These are phyloP conservation scores for Pichia exigua DNA, from an alignment of 805 yeast genomes.

Conservation along the genomic window DNA sequence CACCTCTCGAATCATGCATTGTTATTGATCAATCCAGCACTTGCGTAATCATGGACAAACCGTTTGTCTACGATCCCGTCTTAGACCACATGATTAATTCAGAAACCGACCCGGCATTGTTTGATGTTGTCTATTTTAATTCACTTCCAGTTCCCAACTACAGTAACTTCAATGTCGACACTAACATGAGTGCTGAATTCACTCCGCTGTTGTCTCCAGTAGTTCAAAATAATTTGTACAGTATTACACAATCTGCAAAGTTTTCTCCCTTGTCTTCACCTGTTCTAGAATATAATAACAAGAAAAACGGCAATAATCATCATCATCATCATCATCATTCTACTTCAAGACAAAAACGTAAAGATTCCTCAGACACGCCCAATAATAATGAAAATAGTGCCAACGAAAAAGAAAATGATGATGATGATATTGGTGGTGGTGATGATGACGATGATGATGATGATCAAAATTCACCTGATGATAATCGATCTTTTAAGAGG, in stretches of 20 bases:
- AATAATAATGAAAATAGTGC: slow-evolving; percentile 14
- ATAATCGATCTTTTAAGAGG: slow-evolving; percentile 19
- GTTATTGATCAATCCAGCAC: too few relatives aligned
- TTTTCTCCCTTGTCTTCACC: slow-evolving; percentile 59
- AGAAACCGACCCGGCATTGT: neutral
- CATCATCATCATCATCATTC: neutral
- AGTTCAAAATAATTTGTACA: slow-evolving; percentile 24
- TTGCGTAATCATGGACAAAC: neutral
- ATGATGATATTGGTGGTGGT: neutral
- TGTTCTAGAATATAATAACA: slow-evolving; percentile 35
- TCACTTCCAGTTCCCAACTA: neutral
- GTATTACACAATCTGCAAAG: slow-evolving; percentile 9
- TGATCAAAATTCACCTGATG: neutral
- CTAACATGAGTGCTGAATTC: slow-evolving; percentile 24
- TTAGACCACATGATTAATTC: neutral
- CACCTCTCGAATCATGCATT: too few relatives aligned
- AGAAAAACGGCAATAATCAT: too few relatives aligned
- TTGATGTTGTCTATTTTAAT: neutral
- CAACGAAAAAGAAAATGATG: slow-evolving; percentile 5
- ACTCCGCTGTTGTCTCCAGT: slow-evolving; percentile 73
- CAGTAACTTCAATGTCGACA: neutral
- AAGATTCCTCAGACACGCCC: slow-evolving; percentile 10
- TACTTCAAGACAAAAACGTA: slow-evolving; percentile 19
- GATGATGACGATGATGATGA: neutral
- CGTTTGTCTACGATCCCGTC: neutral